Evolutionary conservation across 2,329 filamentous ascomycete species (phyloP).

Genomic region (Sodiomyces alkalinus): DNA sequence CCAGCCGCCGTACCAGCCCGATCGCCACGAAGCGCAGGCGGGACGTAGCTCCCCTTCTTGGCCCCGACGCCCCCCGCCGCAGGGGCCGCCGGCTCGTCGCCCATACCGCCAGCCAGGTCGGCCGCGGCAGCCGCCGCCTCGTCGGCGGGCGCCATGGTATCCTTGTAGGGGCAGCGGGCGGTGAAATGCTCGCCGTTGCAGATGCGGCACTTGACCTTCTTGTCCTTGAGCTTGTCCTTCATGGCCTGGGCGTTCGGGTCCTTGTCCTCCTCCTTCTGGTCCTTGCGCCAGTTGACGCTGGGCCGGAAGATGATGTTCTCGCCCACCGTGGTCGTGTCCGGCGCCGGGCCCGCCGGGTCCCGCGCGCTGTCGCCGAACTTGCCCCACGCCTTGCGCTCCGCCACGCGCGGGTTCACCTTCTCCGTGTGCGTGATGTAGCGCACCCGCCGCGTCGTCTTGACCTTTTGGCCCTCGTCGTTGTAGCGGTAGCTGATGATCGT

Average conservation of each 20-base stretch:
- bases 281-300: constrained; percentile 84
- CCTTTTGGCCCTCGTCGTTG: constrained; percentile 88
- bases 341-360: constrained; percentile 66
- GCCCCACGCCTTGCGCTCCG: constrained; percentile 79
- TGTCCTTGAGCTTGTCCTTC: constrained; percentile 84
- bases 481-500: constrained; percentile 81
- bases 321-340: constrained; percentile 82
- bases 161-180: constrained; percentile 97
- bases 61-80: constrained; percentile 44
- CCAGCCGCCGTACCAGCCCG: constrained; percentile 35
- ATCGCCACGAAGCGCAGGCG: constrained; percentile 74
- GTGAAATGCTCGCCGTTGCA: constrained; percentile 99
- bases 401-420: constrained; percentile 90
- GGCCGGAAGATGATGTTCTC: constrained; percentile 98
- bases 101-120: constrained; percentile 40
- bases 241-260: constrained; percentile 57
- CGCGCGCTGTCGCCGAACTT: constrained; percentile 90
- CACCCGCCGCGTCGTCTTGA: constrained; percentile 94
- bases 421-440: constrained; percentile 84
- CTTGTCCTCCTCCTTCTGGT: constrained; percentile 66
- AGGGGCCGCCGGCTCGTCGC: constrained; percentile 37
- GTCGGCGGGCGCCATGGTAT: constrained; percentile 87
- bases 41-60: constrained; percentile 79
- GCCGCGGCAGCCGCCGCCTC: constrained; percentile 32
- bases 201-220: constrained; percentile 99